A percentile compares a stretch with the other conserved stretches of the same genome.
phyloP scores from a whole-genome alignment of 2,329 filamentous ascomycete genomes.

The Phyllosticta paracitricarpa region DNA sequence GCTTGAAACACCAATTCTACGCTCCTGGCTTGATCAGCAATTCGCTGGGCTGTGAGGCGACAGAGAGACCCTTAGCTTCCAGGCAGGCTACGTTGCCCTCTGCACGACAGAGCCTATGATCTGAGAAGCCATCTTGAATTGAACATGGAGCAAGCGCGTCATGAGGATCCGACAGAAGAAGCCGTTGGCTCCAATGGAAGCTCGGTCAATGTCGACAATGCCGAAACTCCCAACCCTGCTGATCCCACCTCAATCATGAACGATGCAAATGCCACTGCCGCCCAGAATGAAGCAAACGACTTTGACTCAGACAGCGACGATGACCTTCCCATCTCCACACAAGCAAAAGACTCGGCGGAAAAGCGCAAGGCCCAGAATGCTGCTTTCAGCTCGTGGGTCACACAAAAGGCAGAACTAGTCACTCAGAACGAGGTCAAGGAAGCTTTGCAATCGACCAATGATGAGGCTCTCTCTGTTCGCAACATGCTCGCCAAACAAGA shows the following conservation, averaged over 20 bases:
- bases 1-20: not conserved
- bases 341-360: constrained; percentile 22
- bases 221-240: not conserved
- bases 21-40: not conserved
- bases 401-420: constrained; percentile 33
- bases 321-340: constrained; percentile 13
- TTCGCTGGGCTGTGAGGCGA: not conserved
- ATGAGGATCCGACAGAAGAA: not conserved
- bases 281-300: constrained; percentile 7
- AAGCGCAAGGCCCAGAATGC: constrained; percentile 32
- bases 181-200: not conserved
- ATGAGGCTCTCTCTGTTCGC: constrained; percentile 43
- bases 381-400: constrained; percentile 33
- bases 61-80: not conserved
- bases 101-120: not conserved
- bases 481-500: constrained; percentile 43
- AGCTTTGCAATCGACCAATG: constrained; percentile 20
- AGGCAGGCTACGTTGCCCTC: not conserved
- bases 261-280: not conserved
- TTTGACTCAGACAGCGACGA: constrained; percentile 19
- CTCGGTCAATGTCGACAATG: not conserved
- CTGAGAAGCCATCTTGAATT: not conserved
- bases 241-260: not conserved
- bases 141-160: not conserved
- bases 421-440: constrained; percentile 29